A percentile compares a stretch with the other conserved stretches of the same genome.
These are phyloP conservation scores for Erodium moschatum DNA, from an alignment of 441 rosid genomes.

Conservation along the genomic window DNA sequence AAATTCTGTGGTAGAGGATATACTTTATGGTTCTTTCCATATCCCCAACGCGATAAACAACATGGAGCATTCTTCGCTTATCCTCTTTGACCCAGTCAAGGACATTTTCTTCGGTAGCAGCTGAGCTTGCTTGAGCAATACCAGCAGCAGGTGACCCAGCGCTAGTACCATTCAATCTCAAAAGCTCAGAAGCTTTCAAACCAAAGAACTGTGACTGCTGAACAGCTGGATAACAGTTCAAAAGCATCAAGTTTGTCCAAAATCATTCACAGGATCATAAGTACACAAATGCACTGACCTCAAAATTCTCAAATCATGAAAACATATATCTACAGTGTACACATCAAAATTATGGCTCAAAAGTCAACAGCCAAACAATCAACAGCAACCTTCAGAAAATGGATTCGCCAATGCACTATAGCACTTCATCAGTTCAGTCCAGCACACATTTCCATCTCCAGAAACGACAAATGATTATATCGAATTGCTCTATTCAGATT, in stretches of 20 bases:
- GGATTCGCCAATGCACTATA: background rate
- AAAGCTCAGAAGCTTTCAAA: slow-evolving; percentile 6
- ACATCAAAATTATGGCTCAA: background rate
- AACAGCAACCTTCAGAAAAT: background rate
- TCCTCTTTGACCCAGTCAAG: slow-evolving; percentile 6
- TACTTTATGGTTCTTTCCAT: slow-evolving; percentile 8
- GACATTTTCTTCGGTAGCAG: slow-evolving; percentile 3
- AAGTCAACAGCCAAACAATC: background rate
- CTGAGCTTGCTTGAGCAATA: slow-evolving; percentile 9
- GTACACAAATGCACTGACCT: background rate
- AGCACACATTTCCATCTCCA: no score
- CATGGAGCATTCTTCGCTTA: slow-evolving; percentile 8
- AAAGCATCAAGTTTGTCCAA: slow-evolving; percentile 6
- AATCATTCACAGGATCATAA: background rate
- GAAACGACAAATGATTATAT: no score
- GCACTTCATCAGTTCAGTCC: no score
- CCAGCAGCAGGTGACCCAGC: slow-evolving; percentile 1
- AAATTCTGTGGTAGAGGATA: background rate
- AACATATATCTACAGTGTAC: background rate
- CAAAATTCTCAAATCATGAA: background rate
- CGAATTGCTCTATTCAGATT: no score
- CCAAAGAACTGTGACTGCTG: slow-evolving; percentile 7
- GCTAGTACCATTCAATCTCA: background rate
- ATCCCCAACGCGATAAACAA: slow-evolving; percentile 10
- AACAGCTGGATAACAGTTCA: slow-evolving; percentile 1